A percentile compares a stretch with the other conserved stretches of the same genome.
Conservation (phyloP, 768 basidiomycete species). For the Kwoniella sp. region DNA sequence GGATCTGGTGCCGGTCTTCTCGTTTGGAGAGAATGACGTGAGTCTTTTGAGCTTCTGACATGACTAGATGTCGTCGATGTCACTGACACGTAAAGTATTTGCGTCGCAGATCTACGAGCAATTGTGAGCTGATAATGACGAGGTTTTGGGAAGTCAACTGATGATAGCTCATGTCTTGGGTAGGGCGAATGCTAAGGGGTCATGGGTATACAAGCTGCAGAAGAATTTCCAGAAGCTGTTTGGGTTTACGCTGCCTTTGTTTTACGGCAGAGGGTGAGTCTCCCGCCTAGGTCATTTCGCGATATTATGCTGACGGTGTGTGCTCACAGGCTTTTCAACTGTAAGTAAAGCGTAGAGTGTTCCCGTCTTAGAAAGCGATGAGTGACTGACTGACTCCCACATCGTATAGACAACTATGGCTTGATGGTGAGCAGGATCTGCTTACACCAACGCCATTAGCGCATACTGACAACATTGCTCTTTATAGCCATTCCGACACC, state of each 20-base stretch:
- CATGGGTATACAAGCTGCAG: conserved; percentile 80
- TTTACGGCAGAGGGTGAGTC: conserved; percentile 80
- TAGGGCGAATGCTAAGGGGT: conserved; percentile 80
- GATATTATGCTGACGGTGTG: conserved; percentile 13
- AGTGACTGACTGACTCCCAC: background rate
- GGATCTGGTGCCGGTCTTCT: conserved; percentile 94
- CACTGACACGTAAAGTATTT: background rate
- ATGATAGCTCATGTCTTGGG: background rate
- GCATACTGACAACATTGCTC: conserved; percentile 6
- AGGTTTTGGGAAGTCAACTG: too few relatives aligned
- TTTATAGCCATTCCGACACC: conserved; percentile 81
- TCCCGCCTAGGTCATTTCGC: too few relatives aligned
- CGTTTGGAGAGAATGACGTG: conserved; percentile 98
- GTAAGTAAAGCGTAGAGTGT: conserved; percentile 60
- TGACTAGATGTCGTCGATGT: background rate
- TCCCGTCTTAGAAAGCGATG: too few relatives aligned
- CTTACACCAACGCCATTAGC: too few relatives aligned
- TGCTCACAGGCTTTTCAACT: conserved; percentile 70
- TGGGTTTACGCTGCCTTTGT: conserved; percentile 95
- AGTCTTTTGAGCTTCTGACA: conserved; percentile 42
- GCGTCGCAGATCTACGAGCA: conserved; percentile 82
- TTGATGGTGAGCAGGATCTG: conserved; percentile 61
- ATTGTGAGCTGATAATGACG: conserved; percentile 61
- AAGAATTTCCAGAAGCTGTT: conserved; percentile 88
- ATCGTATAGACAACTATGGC: conserved; percentile 78